phyloP scores from a whole-genome alignment of 106 monocot species.

The Dioscorea zingiberensis region DNA sequence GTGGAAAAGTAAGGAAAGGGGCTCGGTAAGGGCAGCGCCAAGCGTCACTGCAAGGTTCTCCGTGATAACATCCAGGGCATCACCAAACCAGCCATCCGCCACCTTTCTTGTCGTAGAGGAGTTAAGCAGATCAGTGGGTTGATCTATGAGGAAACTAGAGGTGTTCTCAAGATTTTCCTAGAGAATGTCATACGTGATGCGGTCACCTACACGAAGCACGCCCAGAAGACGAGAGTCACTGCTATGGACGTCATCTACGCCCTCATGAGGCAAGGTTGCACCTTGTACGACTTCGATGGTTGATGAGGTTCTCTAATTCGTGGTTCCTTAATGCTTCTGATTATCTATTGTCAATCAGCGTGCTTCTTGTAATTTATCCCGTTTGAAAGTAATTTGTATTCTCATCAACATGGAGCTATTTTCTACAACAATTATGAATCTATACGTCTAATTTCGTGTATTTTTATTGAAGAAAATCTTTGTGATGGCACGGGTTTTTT shows the following conservation, averaged over 20 bases:
- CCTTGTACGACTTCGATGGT: slow-evolving; percentile 32
- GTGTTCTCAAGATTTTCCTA: slow-evolving; percentile 62
- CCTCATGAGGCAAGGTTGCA: slow-evolving; percentile 33
- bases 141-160: slow-evolving; percentile 65
- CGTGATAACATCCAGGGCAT: slow-evolving; percentile 42
- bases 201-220: slow-evolving; percentile 63
- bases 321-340: too few species aligned
- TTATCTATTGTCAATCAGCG: too few species aligned
- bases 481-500: too few species aligned
- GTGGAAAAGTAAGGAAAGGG: slow-evolving; percentile 28
- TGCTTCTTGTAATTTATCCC: too few species aligned
- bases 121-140: slow-evolving; percentile 58
- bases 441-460: too few species aligned
- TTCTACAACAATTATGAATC: too few species aligned
- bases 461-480: too few species aligned
- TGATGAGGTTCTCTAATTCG: neutral
- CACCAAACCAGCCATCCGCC: slow-evolving; percentile 34
- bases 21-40: slow-evolving; percentile 28
- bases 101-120: slow-evolving; percentile 35
- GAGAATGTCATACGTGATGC: slow-evolving; percentile 70
- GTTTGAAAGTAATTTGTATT: too few species aligned
- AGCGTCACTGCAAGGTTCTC: slow-evolving; percentile 30
- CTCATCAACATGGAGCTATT: too few species aligned
- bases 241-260: slow-evolving; percentile 40
- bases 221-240: slow-evolving; percentile 27